Evolutionary conservation across 306 rosid species (phyloP), one percentile per base, ranked within the genome.

Genomic region (Sphenostylis stenocarpa): DNA sequence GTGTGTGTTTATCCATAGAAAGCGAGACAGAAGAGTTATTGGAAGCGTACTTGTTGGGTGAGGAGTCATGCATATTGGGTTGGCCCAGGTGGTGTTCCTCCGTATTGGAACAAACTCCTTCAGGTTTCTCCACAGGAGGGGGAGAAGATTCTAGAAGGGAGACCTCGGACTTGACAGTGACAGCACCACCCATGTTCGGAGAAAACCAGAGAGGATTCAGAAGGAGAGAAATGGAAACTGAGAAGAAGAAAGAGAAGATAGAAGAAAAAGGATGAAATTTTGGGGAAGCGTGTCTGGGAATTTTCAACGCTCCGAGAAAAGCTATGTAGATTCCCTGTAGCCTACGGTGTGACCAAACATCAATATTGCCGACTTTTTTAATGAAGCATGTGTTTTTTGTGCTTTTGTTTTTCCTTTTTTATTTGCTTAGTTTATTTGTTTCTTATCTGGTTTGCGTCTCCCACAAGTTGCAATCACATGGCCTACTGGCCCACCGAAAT

Each of bases 381-480:
- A 15, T 69, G 62, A 31, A 53, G 33, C 85, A 75, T 63, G 85
- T 70, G 82, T 70, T 76, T 76, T 16, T 52, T 70, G 47, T 82
- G 85, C 55, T 48, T 36, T 7, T 39, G 14, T 62, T 75, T 8
- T 4, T 17, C 3, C 7, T 16, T 7, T 31, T 33, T 15, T 33
- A 7, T 7, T 36, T 36, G 11, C 0, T 36, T 8, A 8, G 10
- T 36, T 60, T 16, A 14, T 60, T 33, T 16, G 23, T 7, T 31
- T 31, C 5, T 31, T 28, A 1, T 7, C 36, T 16, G 5, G 0
- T 16, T 33, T 33, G 0, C 39, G 44, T n/a, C 44, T 33, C 26
- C 6, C 66, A 5, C 20, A 58, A 29, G 66, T 29, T 58, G 66
- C 21, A 0, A 6, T 58, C 66, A 58, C 66, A 28, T 58, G 66